Evolutionary conservation across 2,329 filamentous ascomycete species (phyloP).

Genomic region (Aspergillus japonicus): DNA sequence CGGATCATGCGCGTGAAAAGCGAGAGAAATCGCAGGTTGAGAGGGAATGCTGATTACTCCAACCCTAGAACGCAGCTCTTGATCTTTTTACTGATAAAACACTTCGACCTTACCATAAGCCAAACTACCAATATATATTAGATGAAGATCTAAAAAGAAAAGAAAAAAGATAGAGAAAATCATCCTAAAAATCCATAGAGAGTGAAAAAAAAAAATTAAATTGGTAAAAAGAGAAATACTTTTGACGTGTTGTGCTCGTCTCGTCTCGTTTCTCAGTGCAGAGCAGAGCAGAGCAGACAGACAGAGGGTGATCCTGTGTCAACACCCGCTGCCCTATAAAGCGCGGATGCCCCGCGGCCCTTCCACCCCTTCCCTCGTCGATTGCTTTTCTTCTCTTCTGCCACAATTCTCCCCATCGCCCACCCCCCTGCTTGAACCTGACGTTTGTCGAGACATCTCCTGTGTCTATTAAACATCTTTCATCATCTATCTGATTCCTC

Average conservation of each 20-base stretch:
- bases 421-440: slow-evolving; percentile 13
- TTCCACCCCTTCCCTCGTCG: slow-evolving; percentile 39
- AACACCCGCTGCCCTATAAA: slow-evolving; percentile 45
- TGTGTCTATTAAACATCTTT: slow-evolving; percentile 14
- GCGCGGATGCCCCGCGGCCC: slow-evolving; percentile 41
- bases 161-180: slow-evolving; percentile 1
- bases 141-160: slow-evolving; percentile 2
- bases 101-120: slow-evolving; percentile 11
- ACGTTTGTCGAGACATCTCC: slow-evolving; percentile 13
- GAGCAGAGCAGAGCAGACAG: slow-evolving; percentile 4
- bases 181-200: slow-evolving; percentile 6
- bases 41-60: slow-evolving; percentile 4
- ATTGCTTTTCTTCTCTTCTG: slow-evolving; percentile 32
- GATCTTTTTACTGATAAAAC: slow-evolving; percentile 2
- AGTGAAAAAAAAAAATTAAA: slow-evolving; percentile 14
- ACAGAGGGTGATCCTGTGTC: slow-evolving; percentile 40
- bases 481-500: slow-evolving; percentile 3
- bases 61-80: background rate
- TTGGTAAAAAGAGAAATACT: slow-evolving; percentile 14
- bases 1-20: slow-evolving; percentile 12
- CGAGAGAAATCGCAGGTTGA: slow-evolving; percentile 13
- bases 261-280: slow-evolving; percentile 8
- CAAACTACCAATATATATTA: slow-evolving; percentile 1
- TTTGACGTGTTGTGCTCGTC: slow-evolving; percentile 24
- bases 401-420: slow-evolving; percentile 18